These are phyloP conservation scores for Somion occarium DNA, from an alignment of 1,284 basidiomycete genomes.

Conservation along the genomic window DNA sequence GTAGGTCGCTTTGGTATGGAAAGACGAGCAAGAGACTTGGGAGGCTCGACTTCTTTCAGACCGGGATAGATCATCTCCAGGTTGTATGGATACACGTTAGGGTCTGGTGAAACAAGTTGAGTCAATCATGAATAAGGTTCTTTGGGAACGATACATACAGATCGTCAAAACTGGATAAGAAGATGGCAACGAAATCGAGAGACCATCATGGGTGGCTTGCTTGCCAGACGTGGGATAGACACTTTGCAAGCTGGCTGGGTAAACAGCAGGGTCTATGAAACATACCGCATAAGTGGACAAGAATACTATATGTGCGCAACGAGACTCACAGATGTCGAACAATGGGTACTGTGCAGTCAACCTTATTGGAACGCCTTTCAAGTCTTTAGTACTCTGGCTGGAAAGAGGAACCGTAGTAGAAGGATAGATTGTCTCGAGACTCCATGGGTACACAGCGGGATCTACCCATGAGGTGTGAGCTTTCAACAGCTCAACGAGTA, in stretches of 20 bases:
- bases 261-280: conserved; percentile 10
- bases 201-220: background rate
- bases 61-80: conserved; percentile 9
- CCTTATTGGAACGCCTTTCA: background rate
- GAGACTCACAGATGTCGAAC: conserved; percentile 13
- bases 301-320: background rate
- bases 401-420: background rate
- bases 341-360: conserved; percentile 7
- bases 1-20: background rate
- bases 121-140: no score
- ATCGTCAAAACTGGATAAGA: background rate
- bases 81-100: conserved; percentile 13
- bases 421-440: conserved; percentile 2
- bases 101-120: background rate
- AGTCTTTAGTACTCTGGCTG: background rate
- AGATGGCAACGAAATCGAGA: background rate
- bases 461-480: conserved; percentile 12
- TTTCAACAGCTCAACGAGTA: background rate
- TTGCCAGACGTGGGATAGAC: conserved; percentile 1
- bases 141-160: background rate
- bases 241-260: background rate
- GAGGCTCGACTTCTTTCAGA: background rate
- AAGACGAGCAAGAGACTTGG: background rate
- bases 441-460: conserved; percentile 13
- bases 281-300: background rate